Evolutionary conservation across 345 rosid species (phyloP), one percentile per base, ranked within the genome.

Genomic region (Populus simonii): DNA sequence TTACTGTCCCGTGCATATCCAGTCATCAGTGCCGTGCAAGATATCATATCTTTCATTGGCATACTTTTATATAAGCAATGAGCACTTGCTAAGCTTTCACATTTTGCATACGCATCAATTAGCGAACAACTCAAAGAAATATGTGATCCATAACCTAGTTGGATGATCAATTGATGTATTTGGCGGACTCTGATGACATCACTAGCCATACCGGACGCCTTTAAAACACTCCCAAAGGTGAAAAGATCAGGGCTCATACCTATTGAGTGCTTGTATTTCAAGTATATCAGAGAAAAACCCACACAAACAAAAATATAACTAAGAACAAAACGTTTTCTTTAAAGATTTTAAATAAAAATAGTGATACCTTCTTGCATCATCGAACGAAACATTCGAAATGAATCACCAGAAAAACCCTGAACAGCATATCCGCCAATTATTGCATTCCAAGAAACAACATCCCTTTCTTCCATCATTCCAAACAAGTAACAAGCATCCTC

Each of bases 281-380:
- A 69, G 29, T 18, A 39, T 20, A 35, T 29, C 31, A 68, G 35
- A 18, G 12, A 31, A 66, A 22, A 27, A 43, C 62, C 47, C 27
- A 62, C 17, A 41, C 29, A 31, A 16, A 62, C 18, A 59, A 67
- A 18, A 22, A 4, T 7, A 79, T 49, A 47, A 41, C n/a, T 67
- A n/a, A 27, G 29, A 68, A 20, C 15, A 6, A 68, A 20, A 35
- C 7, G 12, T 10, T 35, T 66, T 66, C 39, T 9, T 69, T 62
- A n/a, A 77, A 33, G 23, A 82, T 45, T 33, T 45, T 5, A 43
- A 65, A 27, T 16, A 41, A 74, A 72, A 45, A 51, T 29, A 35
- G 38, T 20, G 63, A 55, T 79, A 92, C 98, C 97, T 89, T 92
- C 89, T 69, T 57, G 53, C 77, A 89, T 85, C 94, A 92, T 93